Evolutionary conservation across 2,329 filamentous ascomycete species (phyloP).

Genomic region (Fusarium sp.): DNA sequence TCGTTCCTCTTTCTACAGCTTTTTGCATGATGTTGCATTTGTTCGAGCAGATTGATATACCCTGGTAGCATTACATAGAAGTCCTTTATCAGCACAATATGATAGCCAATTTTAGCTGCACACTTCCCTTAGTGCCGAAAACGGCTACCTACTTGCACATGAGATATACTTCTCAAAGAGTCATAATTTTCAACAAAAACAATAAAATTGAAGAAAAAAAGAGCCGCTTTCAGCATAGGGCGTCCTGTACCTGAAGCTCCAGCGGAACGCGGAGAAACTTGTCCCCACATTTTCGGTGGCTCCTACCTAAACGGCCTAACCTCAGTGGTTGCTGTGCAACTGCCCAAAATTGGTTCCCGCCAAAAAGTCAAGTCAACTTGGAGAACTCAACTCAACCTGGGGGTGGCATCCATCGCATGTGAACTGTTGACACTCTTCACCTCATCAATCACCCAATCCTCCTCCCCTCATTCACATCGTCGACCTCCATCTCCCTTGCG

Average conservation of each 20-base stretch:
- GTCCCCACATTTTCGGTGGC: conserved; percentile 11
- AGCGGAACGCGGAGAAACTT: conserved; percentile 32
- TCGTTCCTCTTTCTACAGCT: neutral
- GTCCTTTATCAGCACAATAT: neutral
- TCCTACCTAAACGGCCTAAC: conserved; percentile 3
- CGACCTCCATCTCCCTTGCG: conserved; percentile 7
- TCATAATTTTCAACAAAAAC: neutral
- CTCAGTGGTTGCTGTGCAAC: conserved; percentile 38
- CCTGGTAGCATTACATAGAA: neutral
- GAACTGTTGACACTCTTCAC: conserved; percentile 13
- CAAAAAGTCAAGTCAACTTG: conserved; percentile 34
- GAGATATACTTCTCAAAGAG: neutral
- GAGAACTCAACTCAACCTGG: conserved; percentile 18
- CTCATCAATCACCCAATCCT: neutral
- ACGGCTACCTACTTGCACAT: neutral
- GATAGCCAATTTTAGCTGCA: neutral
- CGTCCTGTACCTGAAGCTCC: neutral
- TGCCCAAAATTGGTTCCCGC: conserved; percentile 33
- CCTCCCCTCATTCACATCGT: neutral
- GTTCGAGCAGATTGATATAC: neutral
- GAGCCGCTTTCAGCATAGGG: neutral
- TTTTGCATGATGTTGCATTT: neutral
- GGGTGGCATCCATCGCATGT: conserved; percentile 15
- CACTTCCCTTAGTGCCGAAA: neutral
- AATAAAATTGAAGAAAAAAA: neutral